Conservation (phyloP, 2,329 filamentous ascomycete species). For the Alternaria brassicicola region DNA sequence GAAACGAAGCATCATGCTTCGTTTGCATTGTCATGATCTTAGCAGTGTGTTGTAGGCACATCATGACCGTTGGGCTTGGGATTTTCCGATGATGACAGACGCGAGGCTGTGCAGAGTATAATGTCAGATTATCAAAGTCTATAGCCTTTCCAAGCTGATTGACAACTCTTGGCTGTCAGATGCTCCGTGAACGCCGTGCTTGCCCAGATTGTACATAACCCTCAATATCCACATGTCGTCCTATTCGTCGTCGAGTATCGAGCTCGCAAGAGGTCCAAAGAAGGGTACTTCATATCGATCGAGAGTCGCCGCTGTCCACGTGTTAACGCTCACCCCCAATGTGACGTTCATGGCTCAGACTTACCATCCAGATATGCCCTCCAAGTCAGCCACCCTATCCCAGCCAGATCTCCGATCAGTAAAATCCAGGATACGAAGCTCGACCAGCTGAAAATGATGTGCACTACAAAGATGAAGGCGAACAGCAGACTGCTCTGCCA, state of each 20-base stretch:
- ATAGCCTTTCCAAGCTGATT: not conserved
- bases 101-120: not conserved
- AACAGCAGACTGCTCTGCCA: slow-evolving; percentile 93
- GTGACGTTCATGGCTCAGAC: too few relatives aligned
- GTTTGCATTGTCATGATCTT: too few relatives aligned
- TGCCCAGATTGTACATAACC: not conserved
- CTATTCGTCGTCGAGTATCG: slow-evolving; percentile 86
- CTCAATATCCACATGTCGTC: not conserved
- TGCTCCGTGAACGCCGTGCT: slow-evolving; percentile 21
- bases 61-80: too few relatives aligned
- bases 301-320: slow-evolving; percentile 62
- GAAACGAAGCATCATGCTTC: too few relatives aligned
- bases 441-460: slow-evolving; percentile 87
- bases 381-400: slow-evolving; percentile 78
- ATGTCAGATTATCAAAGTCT: not conserved
- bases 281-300: slow-evolving; percentile 82
- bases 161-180: not conserved
- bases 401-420: slow-evolving; percentile 72
- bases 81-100: too few relatives aligned
- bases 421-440: slow-evolving; percentile 82
- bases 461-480: slow-evolving; percentile 70
- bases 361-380: slow-evolving; percentile 85
- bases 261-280: slow-evolving; percentile 83
- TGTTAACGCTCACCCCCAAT: slow-evolving; percentile 15
- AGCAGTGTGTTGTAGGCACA: too few relatives aligned